A percentile compares a stretch with the other conserved stretches of the same genome.
phyloP scores from a whole-genome alignment of 176 grass and related monocot species.

The Hyparrhenia diplandra region DNA sequence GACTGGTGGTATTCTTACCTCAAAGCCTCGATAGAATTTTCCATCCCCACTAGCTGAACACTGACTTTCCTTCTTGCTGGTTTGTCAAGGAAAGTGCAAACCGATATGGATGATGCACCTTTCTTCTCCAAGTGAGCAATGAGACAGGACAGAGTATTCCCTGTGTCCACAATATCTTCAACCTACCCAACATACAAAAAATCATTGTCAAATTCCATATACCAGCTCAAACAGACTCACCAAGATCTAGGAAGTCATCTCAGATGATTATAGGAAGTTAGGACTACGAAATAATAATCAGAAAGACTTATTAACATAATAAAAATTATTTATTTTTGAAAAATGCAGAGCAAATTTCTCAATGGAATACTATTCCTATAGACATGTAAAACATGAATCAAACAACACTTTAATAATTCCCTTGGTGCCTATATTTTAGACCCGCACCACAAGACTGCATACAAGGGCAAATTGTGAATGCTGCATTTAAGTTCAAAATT shows the following conservation, averaged over 20 bases:
- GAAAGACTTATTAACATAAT: not conserved
- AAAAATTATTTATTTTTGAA: not conserved
- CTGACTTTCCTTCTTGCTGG: conserved; percentile 71
- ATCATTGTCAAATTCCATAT: conserved; percentile 1
- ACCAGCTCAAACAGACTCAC: conserved; percentile 1
- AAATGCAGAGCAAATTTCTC: not conserved
- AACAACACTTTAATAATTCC: not conserved
- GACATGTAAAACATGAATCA: not conserved
- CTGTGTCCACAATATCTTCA: conserved; percentile 95
- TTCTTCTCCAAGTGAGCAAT: conserved; percentile 75
- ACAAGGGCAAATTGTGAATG: not conserved
- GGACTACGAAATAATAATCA: not conserved
- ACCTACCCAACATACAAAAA: conserved; percentile 48
- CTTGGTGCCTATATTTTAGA: not conserved
- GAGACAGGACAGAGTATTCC: conserved; percentile 73
- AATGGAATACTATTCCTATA: not conserved
- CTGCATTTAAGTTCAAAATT: not conserved
- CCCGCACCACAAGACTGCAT: not conserved
- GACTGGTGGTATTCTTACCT: conserved; percentile 40
- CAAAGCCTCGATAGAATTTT: conserved; percentile 88
- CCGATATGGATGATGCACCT: conserved; percentile 73
- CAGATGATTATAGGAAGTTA: not conserved
- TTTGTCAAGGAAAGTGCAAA: conserved; percentile 91
- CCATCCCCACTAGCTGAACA: conserved; percentile 60
- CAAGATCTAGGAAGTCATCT: too few relatives aligned